phyloP scores from a whole-genome alignment of 2,329 filamentous ascomycete species.

The Amesomyces nigricolor region DNA sequence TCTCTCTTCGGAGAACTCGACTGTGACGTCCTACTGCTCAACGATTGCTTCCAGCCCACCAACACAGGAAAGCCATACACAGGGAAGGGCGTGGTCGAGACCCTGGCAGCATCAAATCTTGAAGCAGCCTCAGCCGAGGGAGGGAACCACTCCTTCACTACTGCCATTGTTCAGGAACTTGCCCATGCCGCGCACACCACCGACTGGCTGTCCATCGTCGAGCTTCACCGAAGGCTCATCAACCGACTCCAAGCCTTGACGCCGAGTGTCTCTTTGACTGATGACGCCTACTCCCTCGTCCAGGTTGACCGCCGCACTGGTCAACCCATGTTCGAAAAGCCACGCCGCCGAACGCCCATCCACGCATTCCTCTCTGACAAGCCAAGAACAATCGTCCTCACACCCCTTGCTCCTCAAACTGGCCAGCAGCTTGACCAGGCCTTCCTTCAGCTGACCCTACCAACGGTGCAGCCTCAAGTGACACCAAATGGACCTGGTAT shows the following conservation, averaged over 20 bases:
- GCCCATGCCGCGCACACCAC: slow-evolving; percentile 16
- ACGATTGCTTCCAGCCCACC: slow-evolving; percentile 39
- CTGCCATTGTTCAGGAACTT: slow-evolving; percentile 19
- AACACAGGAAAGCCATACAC: slow-evolving; percentile 46
- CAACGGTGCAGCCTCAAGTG: neutral
- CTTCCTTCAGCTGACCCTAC: slow-evolving; percentile 4
- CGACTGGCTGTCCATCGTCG: slow-evolving; percentile 16
- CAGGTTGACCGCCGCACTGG: slow-evolving; percentile 15
- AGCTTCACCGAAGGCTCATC: slow-evolving; percentile 18
- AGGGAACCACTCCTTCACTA: slow-evolving; percentile 16
- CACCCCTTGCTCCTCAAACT: slow-evolving; percentile 5
- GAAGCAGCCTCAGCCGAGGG: slow-evolving; percentile 43
- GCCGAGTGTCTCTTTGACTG: slow-evolving; percentile 8
- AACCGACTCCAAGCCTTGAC: slow-evolving; percentile 14
- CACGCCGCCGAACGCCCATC: slow-evolving; percentile 10
- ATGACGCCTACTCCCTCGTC: slow-evolving; percentile 16
- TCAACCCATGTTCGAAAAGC: slow-evolving; percentile 15
- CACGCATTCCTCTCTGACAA: slow-evolving; percentile 9
- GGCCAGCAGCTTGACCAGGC: neutral
- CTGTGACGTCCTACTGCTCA: slow-evolving; percentile 32
- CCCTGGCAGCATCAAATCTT: slow-evolving; percentile 45
- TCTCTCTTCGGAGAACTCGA: slow-evolving; percentile 16
- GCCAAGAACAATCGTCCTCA: slow-evolving; percentile 16
- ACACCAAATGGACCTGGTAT: neutral
- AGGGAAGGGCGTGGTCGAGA: slow-evolving; percentile 31